A percentile compares a stretch with the other conserved stretches of the same genome.
Conservation (phyloP, 1,139 yeast species). For the Candida anutae region DNA sequence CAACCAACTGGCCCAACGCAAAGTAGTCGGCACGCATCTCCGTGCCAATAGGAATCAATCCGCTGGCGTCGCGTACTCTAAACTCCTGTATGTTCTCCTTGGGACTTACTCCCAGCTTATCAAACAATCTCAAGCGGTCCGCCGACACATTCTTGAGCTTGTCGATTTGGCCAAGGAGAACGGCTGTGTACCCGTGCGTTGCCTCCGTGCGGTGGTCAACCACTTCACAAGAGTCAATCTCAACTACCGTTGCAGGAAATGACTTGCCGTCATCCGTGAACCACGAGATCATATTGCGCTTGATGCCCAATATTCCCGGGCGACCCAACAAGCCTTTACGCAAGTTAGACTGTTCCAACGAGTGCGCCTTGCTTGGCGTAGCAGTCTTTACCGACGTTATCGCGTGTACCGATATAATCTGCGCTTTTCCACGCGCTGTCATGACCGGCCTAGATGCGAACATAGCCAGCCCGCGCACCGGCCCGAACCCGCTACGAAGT, state of each 20-base stretch:
- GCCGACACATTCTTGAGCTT: conserved; percentile 58
- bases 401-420: conserved; percentile 47
- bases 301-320: conserved; percentile 78
- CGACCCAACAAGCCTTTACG: conserved; percentile 67
- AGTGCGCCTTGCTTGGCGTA: conserved; percentile 43
- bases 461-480: too few species aligned
- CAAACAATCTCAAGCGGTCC: conserved; percentile 69
- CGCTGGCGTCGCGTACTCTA: conserved; percentile 58
- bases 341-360: conserved; percentile 48
- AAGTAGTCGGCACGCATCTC: conserved; percentile 79
- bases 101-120: conserved; percentile 78
- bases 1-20: conserved; percentile 76
- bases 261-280: conserved; percentile 63
- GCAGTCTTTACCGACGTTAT: conserved; percentile 39
- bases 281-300: conserved; percentile 88
- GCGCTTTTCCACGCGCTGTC: conserved; percentile 39
- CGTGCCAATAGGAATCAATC: conserved; percentile 72
- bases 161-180: conserved; percentile 81
- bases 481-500: too few species aligned
- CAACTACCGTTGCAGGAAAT: conserved; percentile 76
- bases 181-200: conserved; percentile 75
- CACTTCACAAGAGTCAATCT: conserved; percentile 85
- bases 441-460: too few species aligned
- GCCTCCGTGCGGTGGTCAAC: conserved; percentile 59
- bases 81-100: conserved; percentile 72